Conservation (phyloP, 495 filamentous ascomycete genomes). For the Podospora pseudopauciseta region DNA sequence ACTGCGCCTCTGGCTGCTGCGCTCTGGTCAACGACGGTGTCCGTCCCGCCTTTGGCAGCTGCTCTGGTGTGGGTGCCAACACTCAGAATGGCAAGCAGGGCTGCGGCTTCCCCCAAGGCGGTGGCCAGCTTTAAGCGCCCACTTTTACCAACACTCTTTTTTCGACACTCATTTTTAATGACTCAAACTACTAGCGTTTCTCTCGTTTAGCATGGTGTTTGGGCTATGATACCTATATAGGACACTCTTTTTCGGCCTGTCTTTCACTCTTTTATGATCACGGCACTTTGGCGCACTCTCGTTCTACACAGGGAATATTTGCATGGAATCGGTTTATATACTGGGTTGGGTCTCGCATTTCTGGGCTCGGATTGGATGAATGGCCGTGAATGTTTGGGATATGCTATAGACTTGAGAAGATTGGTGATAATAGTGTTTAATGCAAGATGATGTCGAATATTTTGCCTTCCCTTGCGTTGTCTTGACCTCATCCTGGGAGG, state of each 20-base stretch:
- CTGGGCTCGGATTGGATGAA: neutral
- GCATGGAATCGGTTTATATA: neutral
- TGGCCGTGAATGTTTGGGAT: neutral
- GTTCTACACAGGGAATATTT: neutral
- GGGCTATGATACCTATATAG: neutral
- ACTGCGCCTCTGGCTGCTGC: constrained; percentile 30
- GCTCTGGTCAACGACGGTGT: constrained; percentile 28
- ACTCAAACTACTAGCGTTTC: neutral
- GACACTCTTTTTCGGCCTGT: neutral
- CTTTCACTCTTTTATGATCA: neutral
- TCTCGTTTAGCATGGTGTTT: neutral
- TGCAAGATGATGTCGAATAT: too few species aligned
- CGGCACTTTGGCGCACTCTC: neutral
- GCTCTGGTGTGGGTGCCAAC: constrained; percentile 41
- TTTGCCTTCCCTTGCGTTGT: too few species aligned
- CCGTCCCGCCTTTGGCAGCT: constrained; percentile 29
- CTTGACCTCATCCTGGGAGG: too few species aligned
- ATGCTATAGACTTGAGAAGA: too few species aligned
- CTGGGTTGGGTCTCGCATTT: neutral
- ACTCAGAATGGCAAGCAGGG: constrained; percentile 45
- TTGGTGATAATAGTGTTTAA: too few species aligned
- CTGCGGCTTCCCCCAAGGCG: constrained; percentile 41
- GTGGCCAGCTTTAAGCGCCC: constrained; percentile 5
- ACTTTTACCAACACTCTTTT: neutral
- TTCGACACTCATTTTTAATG: neutral